phyloP scores from a whole-genome alignment of 192 early-diverging fungal species.

The Coemansia sp. region DNA sequence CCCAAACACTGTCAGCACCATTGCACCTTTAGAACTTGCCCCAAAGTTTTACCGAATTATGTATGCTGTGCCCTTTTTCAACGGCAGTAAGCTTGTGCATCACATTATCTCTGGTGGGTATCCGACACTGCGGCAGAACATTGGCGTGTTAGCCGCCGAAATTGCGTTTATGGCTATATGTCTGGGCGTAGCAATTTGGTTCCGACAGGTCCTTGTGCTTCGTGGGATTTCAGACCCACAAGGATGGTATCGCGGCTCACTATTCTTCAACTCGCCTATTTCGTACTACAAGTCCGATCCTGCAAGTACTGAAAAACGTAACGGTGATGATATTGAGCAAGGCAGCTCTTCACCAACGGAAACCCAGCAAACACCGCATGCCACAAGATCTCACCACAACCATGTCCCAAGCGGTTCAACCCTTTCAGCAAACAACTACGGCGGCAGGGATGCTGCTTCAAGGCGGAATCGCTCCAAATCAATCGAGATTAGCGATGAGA shows the following conservation, averaged over 20 bases:
- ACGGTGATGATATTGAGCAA: conserved; percentile 2
- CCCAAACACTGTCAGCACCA: conserved; percentile 51
- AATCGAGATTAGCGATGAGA: conserved; percentile 24
- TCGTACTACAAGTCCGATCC: conserved; percentile 32
- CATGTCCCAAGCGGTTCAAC: conserved; percentile 11
- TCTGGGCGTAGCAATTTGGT: conserved; percentile 44
- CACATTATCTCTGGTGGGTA: conserved; percentile 54
- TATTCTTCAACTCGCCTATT: conserved; percentile 32
- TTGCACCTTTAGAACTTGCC: conserved; percentile 53
- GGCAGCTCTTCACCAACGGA: not conserved
- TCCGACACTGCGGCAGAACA: conserved; percentile 40
- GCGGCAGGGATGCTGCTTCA: not conserved
- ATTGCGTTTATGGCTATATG: conserved; percentile 34
- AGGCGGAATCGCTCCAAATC: not conserved
- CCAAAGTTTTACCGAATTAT: conserved; percentile 55
- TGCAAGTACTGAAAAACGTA: not conserved
- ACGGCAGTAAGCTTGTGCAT: conserved; percentile 45
- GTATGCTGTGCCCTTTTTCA: conserved; percentile 57
- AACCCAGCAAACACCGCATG: not conserved
- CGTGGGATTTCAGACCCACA: conserved; percentile 36
- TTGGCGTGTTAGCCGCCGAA: conserved; percentile 53
- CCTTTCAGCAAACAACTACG: conserved; percentile 12
- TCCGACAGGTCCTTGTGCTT: conserved; percentile 28
- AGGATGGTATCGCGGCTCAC: conserved; percentile 33
- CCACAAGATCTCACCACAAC: not conserved